A percentile compares a stretch with the other conserved stretches of the same genome.
phyloP scores from a whole-genome alignment of 345 rosid species.

The Firmiana major region DNA sequence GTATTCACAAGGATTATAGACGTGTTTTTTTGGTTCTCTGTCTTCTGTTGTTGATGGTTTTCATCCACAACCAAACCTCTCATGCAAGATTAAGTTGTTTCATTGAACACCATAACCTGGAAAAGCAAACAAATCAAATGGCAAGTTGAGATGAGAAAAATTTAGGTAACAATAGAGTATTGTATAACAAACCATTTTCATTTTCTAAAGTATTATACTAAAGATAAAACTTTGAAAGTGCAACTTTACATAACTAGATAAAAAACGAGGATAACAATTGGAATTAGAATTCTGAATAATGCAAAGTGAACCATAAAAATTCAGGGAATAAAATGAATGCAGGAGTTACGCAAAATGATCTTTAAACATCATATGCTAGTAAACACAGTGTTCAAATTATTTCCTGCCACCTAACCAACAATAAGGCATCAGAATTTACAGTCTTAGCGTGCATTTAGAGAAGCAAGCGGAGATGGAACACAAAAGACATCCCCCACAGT shows the following conservation, averaged over 20 bases:
- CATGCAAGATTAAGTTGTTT: slow-evolving; percentile 40
- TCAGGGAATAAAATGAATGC: background rate
- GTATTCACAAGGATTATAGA: slow-evolving; percentile 42
- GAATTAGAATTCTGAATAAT: background rate
- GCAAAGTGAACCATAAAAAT: background rate
- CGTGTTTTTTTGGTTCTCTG: slow-evolving; percentile 14
- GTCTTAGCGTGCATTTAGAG: background rate
- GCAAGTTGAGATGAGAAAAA: slow-evolving; percentile 2
- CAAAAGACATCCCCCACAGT: background rate
- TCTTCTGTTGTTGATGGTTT: slow-evolving; percentile 18
- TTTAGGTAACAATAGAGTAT: background rate
- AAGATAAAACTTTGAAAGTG: background rate
- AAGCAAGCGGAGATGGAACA: background rate
- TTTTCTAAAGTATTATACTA: background rate
- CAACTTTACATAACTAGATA: background rate
- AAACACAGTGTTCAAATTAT: background rate
- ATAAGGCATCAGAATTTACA: background rate
- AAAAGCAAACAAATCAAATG: slow-evolving; percentile 15
- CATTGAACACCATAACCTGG: slow-evolving; percentile 63
- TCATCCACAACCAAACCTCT: slow-evolving; percentile 34
- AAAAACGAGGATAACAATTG: background rate
- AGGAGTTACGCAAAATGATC: background rate
- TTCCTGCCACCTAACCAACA: background rate
- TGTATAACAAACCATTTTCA: background rate
- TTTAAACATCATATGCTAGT: background rate